Evolutionary conservation across 139 green algal genomes (phyloP), one percentile per base, ranked within the genome.

Genomic region (Chloropicon primus): DNA sequence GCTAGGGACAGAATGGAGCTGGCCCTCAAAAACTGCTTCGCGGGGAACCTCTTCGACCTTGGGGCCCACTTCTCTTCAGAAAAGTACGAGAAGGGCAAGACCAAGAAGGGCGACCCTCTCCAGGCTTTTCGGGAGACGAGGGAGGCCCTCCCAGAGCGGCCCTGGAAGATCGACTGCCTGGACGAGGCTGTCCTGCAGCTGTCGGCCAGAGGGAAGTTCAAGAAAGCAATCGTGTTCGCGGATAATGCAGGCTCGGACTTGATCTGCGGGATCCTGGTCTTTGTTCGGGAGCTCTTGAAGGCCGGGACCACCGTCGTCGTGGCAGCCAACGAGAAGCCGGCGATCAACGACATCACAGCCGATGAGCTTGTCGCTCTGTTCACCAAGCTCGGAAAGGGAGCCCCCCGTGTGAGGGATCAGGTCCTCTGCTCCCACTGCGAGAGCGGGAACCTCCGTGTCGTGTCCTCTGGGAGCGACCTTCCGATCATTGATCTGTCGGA

Each of bases 271-370:
- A 96, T 97, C 83, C 54, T 98, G 29, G 93, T 92, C 0, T 79
- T 98, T 27, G 91, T 90, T 2, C 53, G 94, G 1, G 88, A 96
- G 89, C 85, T 97, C 29, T 41, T 96, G 1, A 83, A 83, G 72
- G 25, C 74, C 21, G 91, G 91, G 41, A 87, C 83, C 0, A 23
- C 83, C 28, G 93, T 97, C 1, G 78, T 96, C 22, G 74, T 98
- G 0, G 89, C 91, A 0, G 93, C 92, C 54, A 98, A 98, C 80
- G 79, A 85, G 0, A 29, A 82, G 0, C 87, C 92, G 2, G 86
- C 85, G 26, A 93, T 98, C 78, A 98, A 98, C 82, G 94, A 98
- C 88, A 92, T 97, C 73, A 98, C 94, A 10, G 89, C 87, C 1
- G 72, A 71, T 2, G 94, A 98, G 85, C 88, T 98, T 25, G 26